A percentile compares a stretch with the other conserved stretches of the same genome.
These are phyloP conservation scores for Cladophialophora psammophila DNA, from an alignment of 2,329 filamentous ascomycete species.

Conservation along the genomic window DNA sequence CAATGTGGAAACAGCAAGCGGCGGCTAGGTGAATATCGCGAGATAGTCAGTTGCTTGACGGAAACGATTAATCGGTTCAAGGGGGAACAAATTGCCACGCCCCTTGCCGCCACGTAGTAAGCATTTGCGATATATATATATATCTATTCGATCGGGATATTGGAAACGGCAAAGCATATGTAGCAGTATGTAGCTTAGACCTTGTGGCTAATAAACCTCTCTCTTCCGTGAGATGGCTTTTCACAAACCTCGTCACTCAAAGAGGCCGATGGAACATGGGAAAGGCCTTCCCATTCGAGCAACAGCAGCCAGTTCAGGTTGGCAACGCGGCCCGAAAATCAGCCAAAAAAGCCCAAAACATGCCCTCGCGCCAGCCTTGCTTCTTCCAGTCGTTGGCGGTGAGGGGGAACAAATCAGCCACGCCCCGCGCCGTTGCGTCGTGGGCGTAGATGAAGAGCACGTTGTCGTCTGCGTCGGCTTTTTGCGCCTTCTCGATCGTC, in stretches of 20 bases:
- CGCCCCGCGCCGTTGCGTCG: slow-evolving; percentile 40
- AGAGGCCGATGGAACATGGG: not conserved
- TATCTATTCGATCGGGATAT: not conserved
- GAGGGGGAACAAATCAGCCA: slow-evolving; percentile 41
- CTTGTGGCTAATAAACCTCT: not conserved
- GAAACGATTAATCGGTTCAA: not conserved
- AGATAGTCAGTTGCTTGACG: not conserved
- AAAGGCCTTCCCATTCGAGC: not conserved
- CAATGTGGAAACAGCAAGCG: not conserved
- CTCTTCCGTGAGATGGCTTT: not conserved
- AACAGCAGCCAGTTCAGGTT: not conserved
- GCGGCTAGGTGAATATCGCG: not conserved
- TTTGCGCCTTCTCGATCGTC: slow-evolving; percentile 33
- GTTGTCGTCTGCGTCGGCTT: slow-evolving; percentile 41
- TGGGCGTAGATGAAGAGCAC: slow-evolving; percentile 44
- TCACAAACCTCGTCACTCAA: not conserved
- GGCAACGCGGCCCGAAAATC: slow-evolving; percentile 20
- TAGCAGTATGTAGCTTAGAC: not conserved
- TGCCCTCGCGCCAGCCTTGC: slow-evolving; percentile 41
- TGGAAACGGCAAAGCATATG: not conserved
- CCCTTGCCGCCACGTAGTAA: not conserved
- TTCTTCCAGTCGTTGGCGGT: slow-evolving; percentile 43
- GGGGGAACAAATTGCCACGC: not conserved
- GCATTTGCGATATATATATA: not conserved
- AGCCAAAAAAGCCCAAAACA: slow-evolving; percentile 32